Evolutionary conservation across 2,329 filamentous ascomycete genomes (phyloP), one percentile per base, ranked within the genome.

Genomic region (Huntiella bhutanensis): DNA sequence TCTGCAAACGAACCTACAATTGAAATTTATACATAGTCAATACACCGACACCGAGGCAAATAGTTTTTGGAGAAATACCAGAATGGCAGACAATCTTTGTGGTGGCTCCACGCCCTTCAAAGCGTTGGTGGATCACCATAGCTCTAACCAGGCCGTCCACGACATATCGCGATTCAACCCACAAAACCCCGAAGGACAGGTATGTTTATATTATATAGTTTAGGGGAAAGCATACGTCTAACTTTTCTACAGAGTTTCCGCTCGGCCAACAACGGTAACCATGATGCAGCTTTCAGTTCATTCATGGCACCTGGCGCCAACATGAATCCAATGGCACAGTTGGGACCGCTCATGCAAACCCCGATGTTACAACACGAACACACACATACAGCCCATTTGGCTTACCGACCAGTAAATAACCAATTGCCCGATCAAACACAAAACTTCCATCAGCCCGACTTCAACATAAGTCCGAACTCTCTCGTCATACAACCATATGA

Each of bases 51-150:
- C 6, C 15, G 12, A 15, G 11, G 4, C 15, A 40, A 40, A 40
- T 7, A 11, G 6, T 16, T 12, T 40, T 22, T 19, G 17, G n/a
- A 15, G 5, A 13, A 17, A 13, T 34, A 40, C 15, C 37, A 34
- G n/a, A 13, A 66, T 66, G 64, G 58, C 62, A 34, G 62, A 65
- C 45, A 57, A 58, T 47, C 62, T 63, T 7, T 66, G 64, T 51
- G 63, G 62, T 50, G 63, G 62, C 33, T 57, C 58, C 2, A 62
- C 61, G 42, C 63, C 64, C 33, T 65, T 66, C 47, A 66, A 66
- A 56, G 60, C 58, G 10, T 57, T 66, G 37, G 53, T 63, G 15
- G 62, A 66, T 6, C 62, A 66, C 35, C 62, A 66, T 43, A 56
- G 57, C n/a, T 59, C 59, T 39, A 63, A 66, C 53, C 22, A 28